Evolutionary conservation across 2,329 filamentous ascomycete species (phyloP).

Genomic region (Claviceps paspali): DNA sequence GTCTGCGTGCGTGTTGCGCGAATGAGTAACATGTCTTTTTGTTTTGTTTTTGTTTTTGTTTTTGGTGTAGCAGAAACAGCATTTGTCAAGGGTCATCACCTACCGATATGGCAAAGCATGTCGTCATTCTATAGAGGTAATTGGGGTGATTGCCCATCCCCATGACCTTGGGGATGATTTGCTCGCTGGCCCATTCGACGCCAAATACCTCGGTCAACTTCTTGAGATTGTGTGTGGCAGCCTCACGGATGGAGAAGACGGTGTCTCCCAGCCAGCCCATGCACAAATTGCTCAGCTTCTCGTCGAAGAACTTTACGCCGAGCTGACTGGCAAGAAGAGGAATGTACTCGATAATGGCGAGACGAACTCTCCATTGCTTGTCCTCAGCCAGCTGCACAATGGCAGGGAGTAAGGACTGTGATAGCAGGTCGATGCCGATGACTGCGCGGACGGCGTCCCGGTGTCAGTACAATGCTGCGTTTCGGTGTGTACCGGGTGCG

Average conservation of each 20-base stretch:
- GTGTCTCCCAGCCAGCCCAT: slow-evolving; percentile 99
- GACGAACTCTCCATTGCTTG: slow-evolving; percentile 95
- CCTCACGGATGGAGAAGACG: slow-evolving; percentile 95
- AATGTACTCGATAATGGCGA: slow-evolving; percentile 99
- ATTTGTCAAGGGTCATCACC: slow-evolving; percentile 18
- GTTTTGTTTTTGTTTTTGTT: not conserved
- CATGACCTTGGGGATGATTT: slow-evolving; percentile 97
- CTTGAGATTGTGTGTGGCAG: slow-evolving; percentile 92
- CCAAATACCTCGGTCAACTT: slow-evolving; percentile 98
- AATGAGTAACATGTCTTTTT: not conserved
- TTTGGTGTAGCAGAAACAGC: not conserved
- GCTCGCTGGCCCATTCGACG: slow-evolving; percentile 91
- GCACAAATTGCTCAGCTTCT: slow-evolving; percentile 87
- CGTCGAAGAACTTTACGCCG: slow-evolving; percentile 94
- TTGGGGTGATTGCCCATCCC: slow-evolving; percentile 97
- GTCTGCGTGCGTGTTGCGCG: slow-evolving; percentile 43
- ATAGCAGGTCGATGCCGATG: slow-evolving; percentile 93
- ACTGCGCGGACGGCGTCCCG: too few species aligned
- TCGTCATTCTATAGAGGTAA: slow-evolving; percentile 99
- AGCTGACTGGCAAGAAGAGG: slow-evolving; percentile 89
- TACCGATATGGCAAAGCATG: slow-evolving; percentile 98
- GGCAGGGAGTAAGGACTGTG: slow-evolving; percentile 87
- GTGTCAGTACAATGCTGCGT: too few species aligned
- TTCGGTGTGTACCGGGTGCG: too few species aligned
- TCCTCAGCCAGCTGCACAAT: slow-evolving; percentile 97